Base-by-base conservation (phyloP, 2,329 filamentous ascomycete species). In the Fusarium fracticaudum region DNA sequence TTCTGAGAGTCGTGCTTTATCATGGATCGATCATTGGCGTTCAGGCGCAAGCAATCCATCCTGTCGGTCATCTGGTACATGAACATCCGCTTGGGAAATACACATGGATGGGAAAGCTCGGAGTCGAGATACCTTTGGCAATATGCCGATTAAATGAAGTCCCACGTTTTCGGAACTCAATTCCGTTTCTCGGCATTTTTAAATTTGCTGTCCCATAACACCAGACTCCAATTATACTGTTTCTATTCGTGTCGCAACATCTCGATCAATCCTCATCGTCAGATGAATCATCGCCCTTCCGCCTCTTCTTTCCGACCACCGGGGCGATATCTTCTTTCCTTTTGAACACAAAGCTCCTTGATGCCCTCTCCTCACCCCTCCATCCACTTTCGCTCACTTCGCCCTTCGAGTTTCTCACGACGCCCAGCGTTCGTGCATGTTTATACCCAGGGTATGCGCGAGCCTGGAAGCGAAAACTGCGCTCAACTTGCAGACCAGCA, bases 341-440 rank as follows among this genome's bases (percentile, higher is more conserved):
- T 66, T 90, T 86, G 78, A 92, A 92, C 10, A 92, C 85, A 77
- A 87, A 92, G 77, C 88, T 92, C 77, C 90, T 84, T 31, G 89
- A 85, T 2, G 82, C 67, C 53, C 84, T 77, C 31, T 86, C 80
- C 78, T 85, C 84, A 3, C 84, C 84, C 67, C 72, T 83, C 84
- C 84, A 86, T 24, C 78, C 79, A 22, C 82, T 81, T 66, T 85
- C 84, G 5, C 74, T 78, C n/a, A 79, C 79, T 64, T 87, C 84
- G 44, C 86, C 84, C 60, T 82, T 81, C 59, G 83, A 85, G 53
- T 83, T 87, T 76, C 82, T 84, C 44, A 92, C 86, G 6, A 90
- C 90, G 4, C 93, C 93, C 67, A 94, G 81, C 8, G 93, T 96
- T 67, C 93, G 81, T 22, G 92, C 91, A 83, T 96, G 93, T 69